A percentile compares a stretch with the other conserved stretches of the same genome.
Evolutionary conservation across 2,329 filamentous ascomycete species (phyloP).

Genomic region (Scleromitrula shiraiana): DNA sequence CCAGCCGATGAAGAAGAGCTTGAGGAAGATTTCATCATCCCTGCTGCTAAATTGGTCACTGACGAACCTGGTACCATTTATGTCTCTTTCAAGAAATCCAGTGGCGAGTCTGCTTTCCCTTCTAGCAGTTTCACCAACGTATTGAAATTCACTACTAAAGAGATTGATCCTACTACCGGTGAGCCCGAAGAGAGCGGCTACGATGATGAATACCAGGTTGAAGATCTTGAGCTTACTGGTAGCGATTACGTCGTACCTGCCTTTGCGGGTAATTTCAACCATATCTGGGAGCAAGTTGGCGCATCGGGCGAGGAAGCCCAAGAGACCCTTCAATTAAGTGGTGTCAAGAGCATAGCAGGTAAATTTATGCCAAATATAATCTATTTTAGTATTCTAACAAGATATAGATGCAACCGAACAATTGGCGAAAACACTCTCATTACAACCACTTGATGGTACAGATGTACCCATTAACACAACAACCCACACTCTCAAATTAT

Average conservation of each 20-base stretch:
- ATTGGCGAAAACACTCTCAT: constrained; percentile 73
- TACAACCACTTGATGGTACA: constrained; percentile 90
- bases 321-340: constrained; percentile 82
- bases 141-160: constrained; percentile 95
- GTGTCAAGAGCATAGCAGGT: constrained; percentile 89
- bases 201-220: constrained; percentile 96
- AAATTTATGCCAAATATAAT: constrained; percentile 23
- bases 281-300: constrained; percentile 89
- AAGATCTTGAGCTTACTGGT: constrained; percentile 82
- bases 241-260: constrained; percentile 91
- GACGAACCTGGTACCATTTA: constrained; percentile 91
- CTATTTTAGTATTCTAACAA: constrained; percentile 21
- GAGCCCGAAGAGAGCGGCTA: constrained; percentile 90
- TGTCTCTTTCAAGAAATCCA: constrained; percentile 82
- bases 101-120: constrained; percentile 69
- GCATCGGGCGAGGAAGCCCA: constrained; percentile 83
- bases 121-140: constrained; percentile 80
- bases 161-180: constrained; percentile 89
- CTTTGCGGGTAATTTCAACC: constrained; percentile 90
- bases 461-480: constrained; percentile 82
- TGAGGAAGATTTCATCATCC: constrained; percentile 91
- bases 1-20: constrained; percentile 74
- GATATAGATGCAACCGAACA: constrained; percentile 79
- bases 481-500: constrained; percentile 89
- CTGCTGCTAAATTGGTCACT: constrained; percentile 70